These are phyloP conservation scores for Apiotrichum sp. DNA, from an alignment of 1,284 basidiomycete genomes.

Conservation along the genomic window DNA sequence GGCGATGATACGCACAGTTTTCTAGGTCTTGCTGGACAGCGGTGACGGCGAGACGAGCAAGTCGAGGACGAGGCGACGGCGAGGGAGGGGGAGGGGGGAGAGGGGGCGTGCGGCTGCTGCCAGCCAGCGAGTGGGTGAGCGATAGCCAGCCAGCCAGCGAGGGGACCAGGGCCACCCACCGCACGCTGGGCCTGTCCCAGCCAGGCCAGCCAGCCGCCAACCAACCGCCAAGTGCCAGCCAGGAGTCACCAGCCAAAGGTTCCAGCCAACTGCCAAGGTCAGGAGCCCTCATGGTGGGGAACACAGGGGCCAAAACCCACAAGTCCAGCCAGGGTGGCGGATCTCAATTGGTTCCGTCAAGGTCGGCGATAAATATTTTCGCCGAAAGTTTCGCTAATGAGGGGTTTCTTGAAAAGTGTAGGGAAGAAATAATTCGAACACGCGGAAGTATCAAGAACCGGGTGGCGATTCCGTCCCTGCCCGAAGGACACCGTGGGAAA, in stretches of 20 bases:
- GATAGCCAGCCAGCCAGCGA: too few relatives aligned
- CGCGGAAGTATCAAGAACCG: too few relatives aligned
- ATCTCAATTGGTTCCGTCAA: neutral
- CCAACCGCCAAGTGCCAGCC: neutral
- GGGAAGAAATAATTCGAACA: too few relatives aligned
- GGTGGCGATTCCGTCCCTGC: too few relatives aligned
- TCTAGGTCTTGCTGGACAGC: slow-evolving; percentile 4
- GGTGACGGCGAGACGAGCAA: slow-evolving; percentile 2
- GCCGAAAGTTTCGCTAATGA: neutral
- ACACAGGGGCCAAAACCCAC: neutral
- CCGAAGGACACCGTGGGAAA: neutral
- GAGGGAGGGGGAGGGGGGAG: neutral
- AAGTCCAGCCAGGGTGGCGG: neutral
- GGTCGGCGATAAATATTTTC: neutral
- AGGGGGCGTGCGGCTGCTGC: neutral
- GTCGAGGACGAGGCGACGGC: neutral
- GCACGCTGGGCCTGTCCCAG: neutral
- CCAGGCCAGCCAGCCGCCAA: neutral
- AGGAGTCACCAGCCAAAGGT: neutral
- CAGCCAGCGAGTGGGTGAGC: neutral
- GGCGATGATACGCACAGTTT: slow-evolving; percentile 1
- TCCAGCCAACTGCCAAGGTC: too few relatives aligned
- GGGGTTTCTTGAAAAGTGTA: neutral
- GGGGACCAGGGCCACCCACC: too few relatives aligned
- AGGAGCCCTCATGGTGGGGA: too few relatives aligned